phyloP scores from a whole-genome alignment of 495 filamentous ascomycete species.

The Ramalina peruviana region DNA sequence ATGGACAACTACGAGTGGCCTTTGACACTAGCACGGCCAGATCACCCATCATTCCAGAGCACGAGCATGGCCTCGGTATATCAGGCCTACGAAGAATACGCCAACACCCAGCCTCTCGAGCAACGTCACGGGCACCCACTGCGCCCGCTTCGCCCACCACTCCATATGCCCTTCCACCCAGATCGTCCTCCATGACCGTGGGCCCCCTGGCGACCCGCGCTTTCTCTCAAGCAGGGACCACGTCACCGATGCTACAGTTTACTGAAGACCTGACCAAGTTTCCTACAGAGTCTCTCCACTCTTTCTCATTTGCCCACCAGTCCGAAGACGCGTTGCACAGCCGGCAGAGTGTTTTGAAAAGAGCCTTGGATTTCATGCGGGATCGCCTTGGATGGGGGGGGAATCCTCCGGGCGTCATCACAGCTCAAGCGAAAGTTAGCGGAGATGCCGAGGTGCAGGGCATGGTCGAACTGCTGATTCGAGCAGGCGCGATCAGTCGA shows the following conservation, averaged over 20 bases:
- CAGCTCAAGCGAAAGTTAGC: constrained; percentile 65
- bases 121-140: constrained; percentile 48
- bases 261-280: constrained; percentile 85
- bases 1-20: constrained; percentile 25
- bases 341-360: constrained; percentile 83
- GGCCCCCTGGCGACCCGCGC: constrained; percentile 36
- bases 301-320: constrained; percentile 96
- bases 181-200: constrained; percentile 48
- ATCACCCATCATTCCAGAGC: constrained; percentile 42
- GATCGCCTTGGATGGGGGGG: constrained; percentile 77
- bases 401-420: constrained; percentile 48
- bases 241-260: constrained; percentile 53
- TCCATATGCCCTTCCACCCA: constrained; percentile 41
- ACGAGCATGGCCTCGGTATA: constrained; percentile 45
- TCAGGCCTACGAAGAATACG: constrained; percentile 89
- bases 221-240: constrained; percentile 39
- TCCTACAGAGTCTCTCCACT: constrained; percentile 90
- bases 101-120: constrained; percentile 57
- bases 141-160: constrained; percentile 51
- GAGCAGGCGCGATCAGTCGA: constrained; percentile 56
- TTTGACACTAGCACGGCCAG: constrained; percentile 30
- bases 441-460: constrained; percentile 80
- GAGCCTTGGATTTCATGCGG: constrained; percentile 94
- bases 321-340: constrained; percentile 82
- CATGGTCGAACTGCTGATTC: constrained; percentile 76